Base-by-base conservation (phyloP, 75 land plant species). In the Cryptomeria japonica region DNA sequence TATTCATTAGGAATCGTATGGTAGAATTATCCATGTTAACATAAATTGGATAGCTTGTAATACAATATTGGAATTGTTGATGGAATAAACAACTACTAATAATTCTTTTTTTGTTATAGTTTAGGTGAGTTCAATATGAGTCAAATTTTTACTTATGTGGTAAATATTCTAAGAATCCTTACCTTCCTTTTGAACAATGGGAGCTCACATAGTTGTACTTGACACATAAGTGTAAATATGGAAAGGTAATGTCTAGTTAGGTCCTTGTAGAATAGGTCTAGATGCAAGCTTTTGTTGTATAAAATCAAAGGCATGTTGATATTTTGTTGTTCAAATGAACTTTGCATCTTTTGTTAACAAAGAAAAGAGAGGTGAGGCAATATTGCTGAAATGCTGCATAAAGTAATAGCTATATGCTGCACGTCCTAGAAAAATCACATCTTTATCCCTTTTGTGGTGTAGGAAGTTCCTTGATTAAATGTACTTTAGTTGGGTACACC, bases 361-460 rank as follows among this genome's bases (percentile, higher is more conserved):
- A 8, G 77, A 85, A 70, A 53, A 77, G 38, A 89, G 32, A 16
- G 89, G 87, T 56, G 12, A 32, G 22, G 55, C 12, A 13, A 88
- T 85, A 1, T 49, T 85, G 0, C 25, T 37, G 16, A 89, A 89
- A 22, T 86, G 44, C 47, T 89, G 79, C 36, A 89, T 86, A 68
- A 89, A 86, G 8, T 46, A 0, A 25, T 39, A 41, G 78, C 80
- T 64, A 61, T 86, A 89, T 12, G 85, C 10, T 22, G 53, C 18
- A 80, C 86, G 83, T 34, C 80, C 86, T 85, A 80, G 25, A 77
- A 89, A 89, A 18, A 76, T 15, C 3, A 53, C 38, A 36, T 76
- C 58, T 77, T 64, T 31, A n/a, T 49, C 3, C 18, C 85, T 9
- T 83, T 7, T 72, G 2, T 10, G 53, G 42, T 86, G 64, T 42